Conservation (phyloP, 331 rosid genomes). For the Dryas integrifolia region DNA sequence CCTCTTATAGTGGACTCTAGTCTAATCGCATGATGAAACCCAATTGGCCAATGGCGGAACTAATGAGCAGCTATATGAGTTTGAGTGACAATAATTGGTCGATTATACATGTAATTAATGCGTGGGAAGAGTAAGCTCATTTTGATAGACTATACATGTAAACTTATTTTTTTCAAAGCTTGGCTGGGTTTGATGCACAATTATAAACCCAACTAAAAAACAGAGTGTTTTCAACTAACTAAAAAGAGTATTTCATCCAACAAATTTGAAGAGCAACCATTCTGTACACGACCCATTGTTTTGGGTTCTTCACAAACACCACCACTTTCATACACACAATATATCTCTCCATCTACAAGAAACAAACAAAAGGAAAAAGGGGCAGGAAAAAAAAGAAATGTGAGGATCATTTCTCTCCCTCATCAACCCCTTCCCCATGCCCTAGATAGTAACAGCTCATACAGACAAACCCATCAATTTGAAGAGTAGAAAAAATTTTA, state of each 20-base stretch:
- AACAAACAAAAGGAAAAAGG: constrained; percentile 21
- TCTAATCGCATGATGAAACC: too few species aligned
- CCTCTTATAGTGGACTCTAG: too few species aligned
- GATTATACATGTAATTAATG: too few species aligned
- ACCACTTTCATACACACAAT: constrained; percentile 51
- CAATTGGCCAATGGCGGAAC: too few species aligned
- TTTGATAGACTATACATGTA: too few species aligned
- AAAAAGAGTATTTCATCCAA: constrained; percentile 22
- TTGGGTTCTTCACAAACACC: constrained; percentile 48
- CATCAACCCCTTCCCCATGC: constrained; percentile 31
- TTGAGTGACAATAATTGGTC: too few species aligned
- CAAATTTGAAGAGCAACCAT: constrained; percentile 34
- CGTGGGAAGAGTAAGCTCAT: too few species aligned
- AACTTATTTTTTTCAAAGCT: too few species aligned
- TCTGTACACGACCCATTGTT: constrained; percentile 45
- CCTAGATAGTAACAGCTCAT: constrained; percentile 21
- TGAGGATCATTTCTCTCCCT: constrained; percentile 25
- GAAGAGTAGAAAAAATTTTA: constrained; percentile 31
- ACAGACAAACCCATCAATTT: constrained; percentile 43
- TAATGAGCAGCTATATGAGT: too few species aligned
- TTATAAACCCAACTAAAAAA: too few species aligned
- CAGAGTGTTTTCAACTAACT: neutral
- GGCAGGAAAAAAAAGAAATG: neutral
- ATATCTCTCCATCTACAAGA: constrained; percentile 49
- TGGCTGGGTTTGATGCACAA: too few species aligned